Base-by-base conservation (phyloP, 345 rosid genomes). In the Bruguiera gymnorhiza region DNA sequence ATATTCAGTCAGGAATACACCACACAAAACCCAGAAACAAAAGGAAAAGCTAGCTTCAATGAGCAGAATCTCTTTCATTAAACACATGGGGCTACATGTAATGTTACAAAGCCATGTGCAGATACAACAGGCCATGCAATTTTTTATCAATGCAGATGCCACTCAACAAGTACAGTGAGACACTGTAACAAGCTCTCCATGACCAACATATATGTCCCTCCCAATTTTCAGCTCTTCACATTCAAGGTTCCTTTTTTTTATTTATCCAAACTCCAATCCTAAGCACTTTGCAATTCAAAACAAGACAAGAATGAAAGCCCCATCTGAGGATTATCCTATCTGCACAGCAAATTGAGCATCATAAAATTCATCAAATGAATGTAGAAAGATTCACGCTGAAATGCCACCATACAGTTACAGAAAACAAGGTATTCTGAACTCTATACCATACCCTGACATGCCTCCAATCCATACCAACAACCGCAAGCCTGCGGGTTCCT, bases 401-500 rank as follows among this genome's bases (percentile, higher is more conserved):
- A 43, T 13, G 19, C 50, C 5, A 43, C 5, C 3, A 43, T 43
- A 43, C 1, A 43, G 50, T 43, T 2, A 43, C 3, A 3, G 4
- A 19, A 3, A 10, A 43, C 18, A 2, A 3, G 50, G 50, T 3
- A 70, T 39, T 43, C 31, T n/a, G 51, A 72, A 21, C 21, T 46
- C 27, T 6, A 71, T n/a, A 70, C 60, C 80, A 60, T 81, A 92
- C 98, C 86, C 88, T 84, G 73, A 92, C 97, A 79, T 90, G 83
- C 78, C 83, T 87, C 99, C 98, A 95, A 54, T 95, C 99, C 97
- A 95, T 84, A 79, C 85, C 80, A 74, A 92, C 91, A 76, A 81
- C 77, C 39, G 98, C 96, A 13, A 95, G 83, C 79, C 99, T 88
- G 67, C 62, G 79, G 16, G 98, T 95, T 82, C 87, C 96, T 71